Evolutionary conservation across 2,329 filamentous ascomycete species (phyloP), one percentile per base, ranked within the genome.

Genomic region (Lachnellula subtilissima): DNA sequence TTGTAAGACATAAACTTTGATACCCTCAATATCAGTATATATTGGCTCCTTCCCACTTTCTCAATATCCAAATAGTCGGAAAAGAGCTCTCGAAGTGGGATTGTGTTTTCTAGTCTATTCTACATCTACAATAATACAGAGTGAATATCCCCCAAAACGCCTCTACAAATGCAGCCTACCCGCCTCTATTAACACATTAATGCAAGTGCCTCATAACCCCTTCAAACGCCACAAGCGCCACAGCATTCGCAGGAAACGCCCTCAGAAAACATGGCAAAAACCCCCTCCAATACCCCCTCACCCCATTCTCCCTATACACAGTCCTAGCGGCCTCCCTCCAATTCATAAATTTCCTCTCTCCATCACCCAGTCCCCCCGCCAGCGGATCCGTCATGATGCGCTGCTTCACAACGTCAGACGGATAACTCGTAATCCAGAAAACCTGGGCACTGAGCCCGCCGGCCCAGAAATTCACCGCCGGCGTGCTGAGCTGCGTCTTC

Each of bases 391-490:
- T 97, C 94, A 99, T 97, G 70, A 99, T 88, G 35, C 91, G 82
- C 77, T 97, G 93, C 79, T 97, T 97, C 54, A 97, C 86, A 22
- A 97, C 89, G 70, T 97, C 93, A 48, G 85, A 89, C 1, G 94
- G 93, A 70, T 97, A 97, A 61, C 88, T 89, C 17, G 88, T 90
- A 45, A 96, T 72, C 94, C 94, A 99, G 70, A 97, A 99, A 15
- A 96, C 75, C 76, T 99, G 94, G 0, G 94, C 94, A 48, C 88
- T 92, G 51, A 97, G 75, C 0, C 94, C 94, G 3, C 94, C 94
- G 0, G 94, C 93, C 93, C 93, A 97, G 76, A 99, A 99, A 71
- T 97, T 97, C 68, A 97, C 80, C 1, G 86, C 86, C 0, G 94
- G 91, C 0, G 84, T 83, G 53, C 88, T 88, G 53, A 97, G 75